These are phyloP conservation scores for Mycena kentingensis DNA, from an alignment of 768 basidiomycete species.

Conservation along the genomic window DNA sequence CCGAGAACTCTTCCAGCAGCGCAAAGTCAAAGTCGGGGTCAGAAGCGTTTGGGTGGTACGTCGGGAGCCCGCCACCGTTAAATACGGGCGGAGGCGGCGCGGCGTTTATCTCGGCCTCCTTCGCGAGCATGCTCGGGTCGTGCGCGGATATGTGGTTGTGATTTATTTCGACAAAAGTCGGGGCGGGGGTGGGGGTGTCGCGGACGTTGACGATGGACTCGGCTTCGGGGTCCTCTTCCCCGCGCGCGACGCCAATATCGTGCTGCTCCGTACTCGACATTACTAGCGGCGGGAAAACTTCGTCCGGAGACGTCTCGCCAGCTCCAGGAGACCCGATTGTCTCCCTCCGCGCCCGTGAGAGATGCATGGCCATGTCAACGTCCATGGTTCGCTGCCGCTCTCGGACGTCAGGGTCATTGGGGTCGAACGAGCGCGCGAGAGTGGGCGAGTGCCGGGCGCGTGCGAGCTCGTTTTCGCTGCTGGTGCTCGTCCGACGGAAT, in stretches of 20 bases:
- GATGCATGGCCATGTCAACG: constrained; percentile 86
- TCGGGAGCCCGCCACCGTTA: constrained; percentile 58
- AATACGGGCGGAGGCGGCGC: constrained; percentile 38
- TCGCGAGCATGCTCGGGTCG: constrained; percentile 51
- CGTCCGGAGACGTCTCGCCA: constrained; percentile 35
- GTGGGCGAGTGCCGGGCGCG: constrained; percentile 64
- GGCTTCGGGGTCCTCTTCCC: constrained; percentile 22
- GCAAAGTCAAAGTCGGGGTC: constrained; percentile 70
- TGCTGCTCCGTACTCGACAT: constrained; percentile 54
- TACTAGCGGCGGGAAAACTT: constrained; percentile 40
- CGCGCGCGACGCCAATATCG: constrained; percentile 39
- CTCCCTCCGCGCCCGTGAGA: constrained; percentile 70
- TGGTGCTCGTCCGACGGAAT: constrained; percentile 40
- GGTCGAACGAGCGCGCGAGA: constrained; percentile 61
- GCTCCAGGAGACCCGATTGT: constrained; percentile 46
- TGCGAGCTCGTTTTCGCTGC: constrained; percentile 39
- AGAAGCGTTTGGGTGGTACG: constrained; percentile 64
- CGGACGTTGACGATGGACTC: too few species aligned
- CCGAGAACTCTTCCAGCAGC: constrained; percentile 76
- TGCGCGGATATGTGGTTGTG: constrained; percentile 44
- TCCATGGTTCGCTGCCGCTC: constrained; percentile 94
- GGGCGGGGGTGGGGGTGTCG: constrained; percentile 25
- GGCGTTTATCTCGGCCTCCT: constrained; percentile 17
- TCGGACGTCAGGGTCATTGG: constrained; percentile 69
- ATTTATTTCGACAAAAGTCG: constrained; percentile 38